Percentiles rank a stretch among this genome's conserved stretches.
Evolutionary conservation across 441 rosid species (phyloP).

Genomic region (Populus hybrid): DNA sequence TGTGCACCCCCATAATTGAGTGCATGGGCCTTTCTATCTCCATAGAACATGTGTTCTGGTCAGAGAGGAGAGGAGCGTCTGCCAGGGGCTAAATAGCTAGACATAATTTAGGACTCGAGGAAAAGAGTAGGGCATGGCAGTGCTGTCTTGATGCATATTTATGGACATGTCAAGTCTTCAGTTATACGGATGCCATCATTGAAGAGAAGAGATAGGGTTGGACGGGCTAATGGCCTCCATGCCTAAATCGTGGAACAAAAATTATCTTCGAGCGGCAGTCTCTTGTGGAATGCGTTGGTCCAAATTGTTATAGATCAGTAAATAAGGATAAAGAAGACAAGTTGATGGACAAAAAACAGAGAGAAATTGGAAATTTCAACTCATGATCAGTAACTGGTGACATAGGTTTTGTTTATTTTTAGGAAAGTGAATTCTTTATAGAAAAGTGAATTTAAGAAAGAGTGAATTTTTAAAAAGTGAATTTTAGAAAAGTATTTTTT

Average conservation of each 20-base stretch:
- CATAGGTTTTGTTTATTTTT: too few species aligned
- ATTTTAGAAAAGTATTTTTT: too few species aligned
- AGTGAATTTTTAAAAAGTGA: too few species aligned
- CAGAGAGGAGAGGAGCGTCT: constrained; percentile 4
- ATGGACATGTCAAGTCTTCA: not conserved
- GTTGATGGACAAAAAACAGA: not conserved
- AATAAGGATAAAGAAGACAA: not conserved
- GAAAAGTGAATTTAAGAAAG: too few species aligned
- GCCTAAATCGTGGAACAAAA: not conserved
- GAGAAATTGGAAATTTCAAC: too few species aligned
- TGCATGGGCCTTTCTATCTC: not conserved
- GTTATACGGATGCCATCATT: not conserved
- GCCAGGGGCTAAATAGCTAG: not conserved
- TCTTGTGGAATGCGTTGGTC: too few species aligned
- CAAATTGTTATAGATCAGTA: too few species aligned
- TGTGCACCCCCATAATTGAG: not conserved
- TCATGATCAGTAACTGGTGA: too few species aligned
- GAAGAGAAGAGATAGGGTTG: not conserved
- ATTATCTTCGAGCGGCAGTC: too few species aligned
- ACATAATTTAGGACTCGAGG: not conserved
- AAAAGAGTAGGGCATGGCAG: not conserved
- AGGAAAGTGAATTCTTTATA: too few species aligned
- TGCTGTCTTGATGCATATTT: not conserved
- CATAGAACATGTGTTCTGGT: not conserved
- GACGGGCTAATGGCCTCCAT: not conserved